A percentile compares a stretch with the other conserved stretches of the same genome.
Evolutionary conservation across 257 asterid species (phyloP).

Genomic region (Catharanthus roseus): DNA sequence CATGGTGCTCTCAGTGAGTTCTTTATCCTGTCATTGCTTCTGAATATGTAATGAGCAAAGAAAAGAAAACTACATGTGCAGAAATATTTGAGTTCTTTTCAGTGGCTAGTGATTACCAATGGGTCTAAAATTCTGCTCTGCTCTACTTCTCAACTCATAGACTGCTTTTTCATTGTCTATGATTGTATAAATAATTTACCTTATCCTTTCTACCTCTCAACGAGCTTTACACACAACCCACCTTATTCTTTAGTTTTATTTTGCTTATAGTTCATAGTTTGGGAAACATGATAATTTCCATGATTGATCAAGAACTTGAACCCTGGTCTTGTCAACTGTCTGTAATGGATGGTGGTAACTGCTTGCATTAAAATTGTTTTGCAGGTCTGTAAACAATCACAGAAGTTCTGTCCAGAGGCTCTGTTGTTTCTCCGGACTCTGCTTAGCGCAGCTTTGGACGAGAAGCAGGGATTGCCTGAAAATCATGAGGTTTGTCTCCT

Average conservation of each 20-base stretch:
- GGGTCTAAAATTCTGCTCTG: neutral
- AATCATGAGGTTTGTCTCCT: slow-evolving; percentile 59
- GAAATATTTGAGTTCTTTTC: neutral
- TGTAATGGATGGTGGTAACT: neutral
- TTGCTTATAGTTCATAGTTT: neutral
- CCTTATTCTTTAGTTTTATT: neutral
- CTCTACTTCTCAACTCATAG: neutral
- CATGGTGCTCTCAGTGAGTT: slow-evolving; percentile 80
- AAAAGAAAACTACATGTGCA: neutral
- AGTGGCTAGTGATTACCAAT: no score
- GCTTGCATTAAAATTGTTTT: slow-evolving; percentile 6
- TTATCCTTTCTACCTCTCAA: neutral
- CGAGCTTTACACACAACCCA: neutral
- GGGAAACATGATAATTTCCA: neutral
- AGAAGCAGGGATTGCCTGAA: slow-evolving; percentile 28
- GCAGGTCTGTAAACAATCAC: slow-evolving; percentile 66
- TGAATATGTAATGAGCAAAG: neutral
- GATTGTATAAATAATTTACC: neutral
- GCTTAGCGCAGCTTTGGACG: slow-evolving; percentile 63
- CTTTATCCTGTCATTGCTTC: neutral
- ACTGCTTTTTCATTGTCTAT: neutral
- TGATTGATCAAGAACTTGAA: neutral
- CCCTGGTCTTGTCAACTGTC: neutral
- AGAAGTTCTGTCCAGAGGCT: slow-evolving; percentile 81
- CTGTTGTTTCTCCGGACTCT: slow-evolving; percentile 58